A percentile compares a stretch with the other conserved stretches of the same genome.
These are phyloP conservation scores for Xylaria grammica DNA, from an alignment of 495 filamentous ascomycete species.

Conservation along the genomic window DNA sequence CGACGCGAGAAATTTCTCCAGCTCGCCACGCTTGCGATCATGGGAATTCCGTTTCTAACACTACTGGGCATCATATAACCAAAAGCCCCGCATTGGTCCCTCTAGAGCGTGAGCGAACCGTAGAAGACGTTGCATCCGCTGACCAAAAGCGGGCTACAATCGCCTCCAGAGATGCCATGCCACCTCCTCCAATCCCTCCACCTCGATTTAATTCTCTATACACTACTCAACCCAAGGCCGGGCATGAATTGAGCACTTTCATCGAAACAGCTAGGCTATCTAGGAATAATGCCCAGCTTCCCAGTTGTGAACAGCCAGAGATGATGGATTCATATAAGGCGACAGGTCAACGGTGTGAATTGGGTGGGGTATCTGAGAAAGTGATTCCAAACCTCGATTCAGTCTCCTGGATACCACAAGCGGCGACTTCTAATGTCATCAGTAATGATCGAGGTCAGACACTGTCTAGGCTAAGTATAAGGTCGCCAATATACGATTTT, in stretches of 20 bases:
- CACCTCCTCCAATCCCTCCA: constrained; percentile 32
- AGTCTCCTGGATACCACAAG: constrained; percentile 33
- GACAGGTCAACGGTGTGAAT: constrained; percentile 2
- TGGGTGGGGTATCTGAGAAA: constrained; percentile 7
- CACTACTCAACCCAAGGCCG: background rate
- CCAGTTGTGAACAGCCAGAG: constrained; percentile 3
- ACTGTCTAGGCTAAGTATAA: constrained; percentile 23
- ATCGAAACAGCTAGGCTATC: background rate
- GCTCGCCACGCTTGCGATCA: background rate
- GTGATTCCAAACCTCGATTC: constrained; percentile 16
- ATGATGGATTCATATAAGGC: background rate
- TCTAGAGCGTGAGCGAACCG: background rate
- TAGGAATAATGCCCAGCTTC: background rate
- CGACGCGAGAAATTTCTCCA: background rate
- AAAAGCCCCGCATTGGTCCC: background rate
- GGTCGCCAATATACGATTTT: constrained; percentile 26
- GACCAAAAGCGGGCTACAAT: constrained; percentile 16
- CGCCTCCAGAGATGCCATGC: constrained; percentile 35
- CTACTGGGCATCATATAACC: background rate
- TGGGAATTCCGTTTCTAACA: background rate
- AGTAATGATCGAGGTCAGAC: constrained; percentile 9
- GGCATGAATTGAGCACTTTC: background rate
- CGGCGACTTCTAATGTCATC: constrained; percentile 14
- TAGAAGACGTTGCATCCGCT: background rate
- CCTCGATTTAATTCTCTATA: background rate